Evolutionary conservation across 1,139 yeast genomes (phyloP).

Genomic region (Maudiozyma humilis): DNA sequence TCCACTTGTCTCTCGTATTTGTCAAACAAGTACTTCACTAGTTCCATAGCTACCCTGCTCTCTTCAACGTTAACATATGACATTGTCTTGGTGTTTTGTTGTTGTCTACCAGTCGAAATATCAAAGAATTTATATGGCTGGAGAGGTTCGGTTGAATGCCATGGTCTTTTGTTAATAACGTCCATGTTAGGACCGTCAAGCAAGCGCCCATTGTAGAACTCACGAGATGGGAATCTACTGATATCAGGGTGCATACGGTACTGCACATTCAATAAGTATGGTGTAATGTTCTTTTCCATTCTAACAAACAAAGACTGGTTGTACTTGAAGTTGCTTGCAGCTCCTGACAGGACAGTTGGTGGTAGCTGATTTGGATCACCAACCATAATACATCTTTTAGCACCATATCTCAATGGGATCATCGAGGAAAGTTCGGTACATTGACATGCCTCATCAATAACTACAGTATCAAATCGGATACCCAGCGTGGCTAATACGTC

Average conservation of each 20-base stretch:
- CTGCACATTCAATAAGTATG: conserved; percentile 79
- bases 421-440: conserved; percentile 89
- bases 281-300: conserved; percentile 63
- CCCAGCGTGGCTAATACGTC: conserved; percentile 69
- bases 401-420: conserved; percentile 89
- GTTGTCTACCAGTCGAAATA: conserved; percentile 57
- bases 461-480: conserved; percentile 81
- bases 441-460: conserved; percentile 97
- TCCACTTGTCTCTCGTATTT: conserved; percentile 42
- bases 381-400: conserved; percentile 88
- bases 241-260: conserved; percentile 97
- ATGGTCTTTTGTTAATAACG: conserved; percentile 49
- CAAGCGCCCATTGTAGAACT: conserved; percentile 68
- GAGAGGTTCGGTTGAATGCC: conserved; percentile 58
- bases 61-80: conserved; percentile 68
- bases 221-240: conserved; percentile 74
- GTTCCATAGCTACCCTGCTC: conserved; percentile 61
- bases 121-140: conserved; percentile 78
- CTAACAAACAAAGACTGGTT: conserved; percentile 92
- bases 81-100: conserved; percentile 51
- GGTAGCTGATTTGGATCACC: conserved; percentile 99
- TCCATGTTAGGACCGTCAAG: conserved; percentile 71
- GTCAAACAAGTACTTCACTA: conserved; percentile 49
- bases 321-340: conserved; percentile 70
- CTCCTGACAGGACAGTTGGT: conserved; percentile 92